phyloP scores from a whole-genome alignment of 495 filamentous ascomycete species.

The Cetradonia linearis region DNA sequence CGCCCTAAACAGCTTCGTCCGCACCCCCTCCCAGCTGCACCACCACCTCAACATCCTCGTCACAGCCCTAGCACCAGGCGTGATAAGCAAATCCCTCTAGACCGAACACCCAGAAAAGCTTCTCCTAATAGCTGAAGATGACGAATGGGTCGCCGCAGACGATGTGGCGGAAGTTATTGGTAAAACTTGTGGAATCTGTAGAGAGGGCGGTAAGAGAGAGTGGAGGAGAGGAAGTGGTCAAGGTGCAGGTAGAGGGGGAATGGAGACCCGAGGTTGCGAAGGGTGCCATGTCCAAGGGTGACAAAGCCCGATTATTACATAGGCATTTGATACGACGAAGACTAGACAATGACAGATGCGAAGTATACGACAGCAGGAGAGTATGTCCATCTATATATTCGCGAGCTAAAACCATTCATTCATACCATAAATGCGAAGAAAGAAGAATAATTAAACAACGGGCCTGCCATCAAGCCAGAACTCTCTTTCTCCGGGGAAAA shows the following conservation, averaged over 20 bases:
- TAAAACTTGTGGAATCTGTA: conserved; percentile 46
- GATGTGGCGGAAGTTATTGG: conserved; percentile 57
- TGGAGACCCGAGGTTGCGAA: conserved; percentile 51
- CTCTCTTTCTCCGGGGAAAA: no score
- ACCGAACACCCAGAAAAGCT: conserved; percentile 59
- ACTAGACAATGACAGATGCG: no score
- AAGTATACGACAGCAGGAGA: no score
- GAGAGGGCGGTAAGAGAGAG: conserved; percentile 25
- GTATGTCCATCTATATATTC: no score
- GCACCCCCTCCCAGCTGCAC: conserved; percentile 43
- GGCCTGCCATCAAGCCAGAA: no score
- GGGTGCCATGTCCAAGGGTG: no score
- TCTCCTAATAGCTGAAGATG: conserved; percentile 41
- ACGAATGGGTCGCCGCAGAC: conserved; percentile 54
- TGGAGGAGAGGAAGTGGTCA: not conserved
- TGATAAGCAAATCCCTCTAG: conserved; percentile 61
- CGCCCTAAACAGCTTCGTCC: conserved; percentile 51
- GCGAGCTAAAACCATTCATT: no score
- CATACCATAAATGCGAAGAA: no score
- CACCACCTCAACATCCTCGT: conserved; percentile 47
- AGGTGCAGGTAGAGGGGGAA: conserved; percentile 30
- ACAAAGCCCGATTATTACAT: no score
- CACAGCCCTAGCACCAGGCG: conserved; percentile 54
- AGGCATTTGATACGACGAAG: no score
- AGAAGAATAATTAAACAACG: no score